These are phyloP conservation scores for Astragalus membranaceus DNA, from an alignment of 306 rosid species.

Conservation along the genomic window DNA sequence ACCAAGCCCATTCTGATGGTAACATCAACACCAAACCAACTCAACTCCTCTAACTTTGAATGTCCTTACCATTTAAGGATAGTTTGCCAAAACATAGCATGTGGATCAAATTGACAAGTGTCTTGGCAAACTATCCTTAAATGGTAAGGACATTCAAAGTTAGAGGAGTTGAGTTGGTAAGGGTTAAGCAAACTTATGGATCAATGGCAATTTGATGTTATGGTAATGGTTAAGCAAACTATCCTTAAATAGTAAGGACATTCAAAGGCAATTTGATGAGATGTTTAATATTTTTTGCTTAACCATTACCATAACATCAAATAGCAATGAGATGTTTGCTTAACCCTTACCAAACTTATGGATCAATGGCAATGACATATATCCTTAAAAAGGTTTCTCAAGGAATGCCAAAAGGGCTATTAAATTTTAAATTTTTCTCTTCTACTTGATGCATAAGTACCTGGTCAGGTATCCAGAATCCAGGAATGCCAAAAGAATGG, in stretches of 20 bases:
- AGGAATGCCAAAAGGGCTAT: not conserved
- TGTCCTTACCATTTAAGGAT: not conserved
- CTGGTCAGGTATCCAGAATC: conserved; percentile 73
- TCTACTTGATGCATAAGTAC: conserved; percentile 23
- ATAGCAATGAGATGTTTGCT: not conserved
- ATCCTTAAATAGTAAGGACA: too few relatives aligned
- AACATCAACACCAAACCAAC: not conserved
- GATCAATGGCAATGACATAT: not conserved
- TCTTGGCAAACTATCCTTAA: too few relatives aligned
- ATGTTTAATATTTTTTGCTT: too few relatives aligned
- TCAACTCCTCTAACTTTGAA: not conserved
- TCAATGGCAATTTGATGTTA: too few relatives aligned
- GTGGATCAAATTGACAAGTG: not conserved
- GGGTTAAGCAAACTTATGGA: too few relatives aligned
- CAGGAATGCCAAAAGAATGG: conserved; percentile 69
- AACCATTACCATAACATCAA: too few relatives aligned
- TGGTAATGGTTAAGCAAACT: too few relatives aligned
- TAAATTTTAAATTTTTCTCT: not conserved
- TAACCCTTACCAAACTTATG: not conserved
- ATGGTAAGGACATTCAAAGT: too few relatives aligned
- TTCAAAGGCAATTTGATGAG: too few relatives aligned
- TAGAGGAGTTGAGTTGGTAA: too few relatives aligned
- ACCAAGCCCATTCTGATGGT: not conserved
- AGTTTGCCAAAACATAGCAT: not conserved
- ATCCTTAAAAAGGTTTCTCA: not conserved